Percentiles rank a stretch among this genome's conserved stretches.
Evolutionary conservation across 1,139 yeast genomes (phyloP).

Genomic region (Saccharomyces uvarum): DNA sequence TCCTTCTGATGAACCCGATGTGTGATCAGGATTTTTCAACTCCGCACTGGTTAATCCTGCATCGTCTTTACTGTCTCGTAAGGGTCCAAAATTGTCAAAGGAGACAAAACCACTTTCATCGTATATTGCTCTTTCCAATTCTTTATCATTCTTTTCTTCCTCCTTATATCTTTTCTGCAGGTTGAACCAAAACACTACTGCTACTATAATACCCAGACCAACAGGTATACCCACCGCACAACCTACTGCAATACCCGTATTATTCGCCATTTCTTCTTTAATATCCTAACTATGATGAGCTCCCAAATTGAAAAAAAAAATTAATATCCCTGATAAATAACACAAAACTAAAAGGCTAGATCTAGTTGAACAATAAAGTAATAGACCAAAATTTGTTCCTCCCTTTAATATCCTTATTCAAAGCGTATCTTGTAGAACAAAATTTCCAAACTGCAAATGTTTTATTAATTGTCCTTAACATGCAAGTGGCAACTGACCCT

Average conservation of each 20-base stretch:
- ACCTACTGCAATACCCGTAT: conserved; percentile 40
- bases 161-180: conserved; percentile 32
- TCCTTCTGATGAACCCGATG: not conserved
- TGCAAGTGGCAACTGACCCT: not conserved
- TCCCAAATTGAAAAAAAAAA: not conserved
- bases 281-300: not conserved
- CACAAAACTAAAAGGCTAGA: not conserved
- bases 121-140: conserved; percentile 27
- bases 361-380: not conserved
- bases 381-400: not conserved
- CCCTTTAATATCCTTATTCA: not conserved
- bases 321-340: not conserved
- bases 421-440: not conserved
- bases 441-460: not conserved
- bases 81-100: conserved; percentile 28
- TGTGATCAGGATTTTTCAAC: conserved; percentile 3
- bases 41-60: conserved; percentile 6
- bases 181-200: conserved; percentile 33
- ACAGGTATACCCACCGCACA: conserved; percentile 44
- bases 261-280: conserved; percentile 14
- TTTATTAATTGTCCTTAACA: not conserved
- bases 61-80: conserved; percentile 11
- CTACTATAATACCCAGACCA: conserved; percentile 33
- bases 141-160: conserved; percentile 33
- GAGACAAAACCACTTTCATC: conserved; percentile 31